Percentiles rank a stretch among this genome's conserved stretches.
These are phyloP conservation scores for Chloris gayana DNA, from an alignment of 176 grass and related monocot genomes.

Conservation along the genomic window DNA sequence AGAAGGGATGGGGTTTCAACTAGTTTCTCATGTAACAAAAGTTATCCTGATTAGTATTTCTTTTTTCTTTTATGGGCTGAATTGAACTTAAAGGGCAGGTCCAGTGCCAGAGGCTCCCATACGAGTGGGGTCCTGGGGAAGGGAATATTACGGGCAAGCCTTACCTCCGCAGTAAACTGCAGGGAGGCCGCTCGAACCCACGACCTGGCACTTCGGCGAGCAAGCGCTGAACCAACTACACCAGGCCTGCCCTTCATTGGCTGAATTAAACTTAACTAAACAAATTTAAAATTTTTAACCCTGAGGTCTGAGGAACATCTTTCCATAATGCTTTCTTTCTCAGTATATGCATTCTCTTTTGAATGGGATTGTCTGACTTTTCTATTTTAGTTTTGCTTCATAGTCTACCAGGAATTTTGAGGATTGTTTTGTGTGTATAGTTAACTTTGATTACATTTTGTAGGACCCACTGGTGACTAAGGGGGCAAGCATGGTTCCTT, in stretches of 20 bases:
- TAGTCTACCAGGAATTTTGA: not conserved
- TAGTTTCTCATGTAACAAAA: not conserved
- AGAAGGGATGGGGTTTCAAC: not conserved
- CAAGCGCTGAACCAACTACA: no score
- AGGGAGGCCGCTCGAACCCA: no score
- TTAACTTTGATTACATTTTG: constrained; percentile 26
- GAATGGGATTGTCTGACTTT: not conserved
- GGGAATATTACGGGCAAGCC: no score
- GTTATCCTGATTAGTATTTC: not conserved
- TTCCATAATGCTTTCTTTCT: not conserved
- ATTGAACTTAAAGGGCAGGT: not conserved
- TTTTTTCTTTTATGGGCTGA: not conserved
- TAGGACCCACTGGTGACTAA: constrained; percentile 93
- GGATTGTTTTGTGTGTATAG: not conserved
- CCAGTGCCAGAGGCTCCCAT: no score
- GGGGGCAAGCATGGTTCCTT: constrained; percentile 79
- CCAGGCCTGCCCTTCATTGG: no score
- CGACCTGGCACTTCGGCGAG: no score
- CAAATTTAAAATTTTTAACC: constrained; percentile 12
- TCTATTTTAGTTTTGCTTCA: not conserved
- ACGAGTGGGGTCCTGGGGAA: no score
- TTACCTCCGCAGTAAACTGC: no score
- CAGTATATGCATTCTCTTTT: not conserved
- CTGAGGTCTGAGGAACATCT: not conserved
- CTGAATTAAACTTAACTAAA: not conserved